These are phyloP conservation scores for Agaricus subrufescens DNA, from an alignment of 768 basidiomycete genomes.

Conservation along the genomic window DNA sequence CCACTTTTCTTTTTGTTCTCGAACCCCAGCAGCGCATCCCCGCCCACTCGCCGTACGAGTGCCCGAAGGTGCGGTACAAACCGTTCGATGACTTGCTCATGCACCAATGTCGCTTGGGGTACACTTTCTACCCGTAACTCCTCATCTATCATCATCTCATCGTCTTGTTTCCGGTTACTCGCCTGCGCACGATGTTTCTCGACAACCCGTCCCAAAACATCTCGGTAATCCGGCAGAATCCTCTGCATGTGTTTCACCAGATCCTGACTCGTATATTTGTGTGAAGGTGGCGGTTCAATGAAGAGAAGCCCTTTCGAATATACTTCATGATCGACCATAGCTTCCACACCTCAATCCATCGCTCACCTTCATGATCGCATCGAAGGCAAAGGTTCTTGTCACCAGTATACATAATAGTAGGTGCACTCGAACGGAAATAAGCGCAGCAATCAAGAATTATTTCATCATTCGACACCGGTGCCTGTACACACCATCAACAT, in stretches of 20 bases:
- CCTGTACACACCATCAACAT: background rate
- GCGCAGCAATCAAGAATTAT: slow-evolving; percentile 74
- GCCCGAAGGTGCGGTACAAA: slow-evolving; percentile 1
- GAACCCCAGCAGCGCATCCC: background rate
- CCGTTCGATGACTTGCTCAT: slow-evolving; percentile 5
- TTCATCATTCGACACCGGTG: slow-evolving; percentile 33
- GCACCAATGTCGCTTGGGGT: slow-evolving; percentile 7
- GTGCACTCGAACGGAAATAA: slow-evolving; percentile 45
- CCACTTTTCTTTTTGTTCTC: background rate
- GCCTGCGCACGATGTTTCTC: background rate
- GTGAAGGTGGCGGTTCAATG: slow-evolving; percentile 28
- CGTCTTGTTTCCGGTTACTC: background rate
- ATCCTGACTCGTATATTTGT: slow-evolving; percentile 44
- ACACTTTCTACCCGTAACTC: background rate
- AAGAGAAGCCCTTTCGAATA: slow-evolving; percentile 27
- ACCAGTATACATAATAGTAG: slow-evolving; percentile 59
- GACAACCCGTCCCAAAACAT: background rate
- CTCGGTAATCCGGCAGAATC: slow-evolving; percentile 1
- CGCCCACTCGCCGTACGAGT: slow-evolving; percentile 7
- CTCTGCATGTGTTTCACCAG: slow-evolving; percentile 36
- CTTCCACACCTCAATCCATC: slow-evolving; percentile 16
- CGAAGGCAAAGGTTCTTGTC: slow-evolving; percentile 66
- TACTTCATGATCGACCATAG: background rate
- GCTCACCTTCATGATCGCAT: slow-evolving; percentile 21
- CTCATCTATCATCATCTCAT: slow-evolving; percentile 9